Percentiles rank a stretch among this genome's conserved stretches.
These are phyloP conservation scores for Senecio squalidus DNA, from an alignment of 140 eudicot genomes.

Conservation along the genomic window DNA sequence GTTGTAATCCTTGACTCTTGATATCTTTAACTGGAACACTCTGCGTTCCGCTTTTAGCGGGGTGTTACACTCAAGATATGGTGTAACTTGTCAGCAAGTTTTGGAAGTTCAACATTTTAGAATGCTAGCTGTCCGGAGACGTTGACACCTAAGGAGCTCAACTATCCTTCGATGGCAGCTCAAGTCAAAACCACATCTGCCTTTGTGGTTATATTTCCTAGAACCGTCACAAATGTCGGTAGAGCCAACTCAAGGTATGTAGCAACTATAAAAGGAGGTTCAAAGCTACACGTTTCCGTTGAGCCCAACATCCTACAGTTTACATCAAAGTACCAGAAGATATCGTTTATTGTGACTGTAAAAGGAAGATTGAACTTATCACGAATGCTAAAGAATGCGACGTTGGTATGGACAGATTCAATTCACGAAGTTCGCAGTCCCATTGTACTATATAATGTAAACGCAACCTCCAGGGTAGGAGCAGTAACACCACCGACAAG, in stretches of 20 bases:
- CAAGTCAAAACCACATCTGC: neutral
- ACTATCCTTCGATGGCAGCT: conserved; percentile 24
- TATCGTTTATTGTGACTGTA: conserved; percentile 1
- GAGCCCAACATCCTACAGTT: neutral
- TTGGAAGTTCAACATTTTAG: neutral
- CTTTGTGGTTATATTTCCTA: neutral
- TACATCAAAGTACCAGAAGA: neutral
- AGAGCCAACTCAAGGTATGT: conserved; percentile 10
- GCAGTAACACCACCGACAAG: neutral
- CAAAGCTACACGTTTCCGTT: neutral
- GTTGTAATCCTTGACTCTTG: too few species aligned
- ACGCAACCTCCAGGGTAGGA: neutral
- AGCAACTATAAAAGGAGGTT: neutral
- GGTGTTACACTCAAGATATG: too few species aligned
- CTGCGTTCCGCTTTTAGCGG: too few species aligned
- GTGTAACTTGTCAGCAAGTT: conserved; percentile 5
- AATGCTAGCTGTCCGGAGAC: conserved; percentile 5
- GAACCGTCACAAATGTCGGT: conserved; percentile 25
- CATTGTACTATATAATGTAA: conserved; percentile 4
- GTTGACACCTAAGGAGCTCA: conserved; percentile 1
- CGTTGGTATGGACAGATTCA: conserved; percentile 24
- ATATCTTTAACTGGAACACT: too few species aligned
- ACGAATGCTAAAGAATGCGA: neutral
- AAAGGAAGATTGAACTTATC: neutral
- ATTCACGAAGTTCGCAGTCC: conserved; percentile 24